Percentiles rank a stretch among this genome's conserved stretches.
phyloP scores from a whole-genome alignment of 495 filamentous ascomycete species.

The Niebla homalea region DNA sequence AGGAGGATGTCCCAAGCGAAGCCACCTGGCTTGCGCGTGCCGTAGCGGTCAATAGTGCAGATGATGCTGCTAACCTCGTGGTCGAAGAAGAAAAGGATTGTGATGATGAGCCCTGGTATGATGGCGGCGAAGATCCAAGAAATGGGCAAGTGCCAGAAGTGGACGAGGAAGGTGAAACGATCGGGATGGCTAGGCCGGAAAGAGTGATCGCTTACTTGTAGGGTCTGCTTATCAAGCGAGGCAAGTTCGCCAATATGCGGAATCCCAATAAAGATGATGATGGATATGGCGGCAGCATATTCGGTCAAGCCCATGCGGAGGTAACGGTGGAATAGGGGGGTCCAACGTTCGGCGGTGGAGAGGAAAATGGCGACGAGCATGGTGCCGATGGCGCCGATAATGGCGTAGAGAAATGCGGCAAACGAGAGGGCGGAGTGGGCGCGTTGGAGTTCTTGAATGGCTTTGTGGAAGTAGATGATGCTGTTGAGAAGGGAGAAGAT shows the following conservation, averaged over 20 bases:
- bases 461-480: constrained; percentile 67
- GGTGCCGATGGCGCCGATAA: constrained; percentile 57
- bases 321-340: constrained; percentile 52
- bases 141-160: constrained; percentile 51
- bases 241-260: constrained; percentile 54
- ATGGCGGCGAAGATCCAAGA: constrained; percentile 53
- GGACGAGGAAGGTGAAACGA: constrained; percentile 46
- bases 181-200: constrained; percentile 48
- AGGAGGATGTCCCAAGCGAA: constrained; percentile 60
- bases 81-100: constrained; percentile 60
- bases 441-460: constrained; percentile 53
- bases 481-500: constrained; percentile 60
- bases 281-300: constrained; percentile 60
- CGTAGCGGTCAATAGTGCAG: constrained; percentile 55
- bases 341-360: constrained; percentile 51
- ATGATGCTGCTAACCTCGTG: constrained; percentile 68
- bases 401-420: constrained; percentile 56
- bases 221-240: constrained; percentile 45
- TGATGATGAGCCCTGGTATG: constrained; percentile 53
- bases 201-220: constrained; percentile 39
- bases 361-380: constrained; percentile 55
- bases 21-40: constrained; percentile 50
- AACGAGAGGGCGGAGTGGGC: constrained; percentile 45
- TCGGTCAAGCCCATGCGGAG: constrained; percentile 51
- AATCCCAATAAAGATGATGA: constrained; percentile 54